Evolutionary conservation across 805 yeast species (phyloP).

Genomic region (Yamadazyma paraphyllophila): DNA sequence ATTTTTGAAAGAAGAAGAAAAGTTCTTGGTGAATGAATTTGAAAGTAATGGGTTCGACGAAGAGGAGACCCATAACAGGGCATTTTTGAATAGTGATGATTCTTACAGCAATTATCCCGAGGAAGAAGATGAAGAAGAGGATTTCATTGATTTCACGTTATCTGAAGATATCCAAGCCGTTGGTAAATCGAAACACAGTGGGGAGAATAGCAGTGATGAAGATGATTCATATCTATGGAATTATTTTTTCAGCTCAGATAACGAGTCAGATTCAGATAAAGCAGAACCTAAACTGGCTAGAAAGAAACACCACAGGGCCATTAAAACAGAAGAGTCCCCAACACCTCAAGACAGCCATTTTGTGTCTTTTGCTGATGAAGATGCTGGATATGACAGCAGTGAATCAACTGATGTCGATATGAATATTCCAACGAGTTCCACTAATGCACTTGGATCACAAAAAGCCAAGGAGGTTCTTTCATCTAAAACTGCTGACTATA

Average conservation of each 20-base stretch:
- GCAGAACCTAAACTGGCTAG: slow-evolving; percentile 11
- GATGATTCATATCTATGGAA: slow-evolving; percentile 76
- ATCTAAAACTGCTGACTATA: slow-evolving; percentile 75
- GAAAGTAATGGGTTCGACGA: slow-evolving; percentile 47
- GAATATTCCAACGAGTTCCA: slow-evolving; percentile 70
- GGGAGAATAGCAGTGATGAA: slow-evolving; percentile 39
- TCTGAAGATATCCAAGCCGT: slow-evolving; percentile 17
- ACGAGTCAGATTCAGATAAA: slow-evolving; percentile 23
- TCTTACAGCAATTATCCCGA: slow-evolving; percentile 10
- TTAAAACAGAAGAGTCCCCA: background rate
- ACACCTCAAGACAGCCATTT: background rate
- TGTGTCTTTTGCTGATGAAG: slow-evolving; percentile 14
- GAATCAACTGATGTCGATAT: slow-evolving; percentile 94
- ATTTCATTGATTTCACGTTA: slow-evolving; percentile 35
- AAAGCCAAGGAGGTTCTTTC: slow-evolving; percentile 93
- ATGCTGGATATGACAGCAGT: slow-evolving; percentile 55
- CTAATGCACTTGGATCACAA: slow-evolving; percentile 60
- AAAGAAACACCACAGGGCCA: slow-evolving; percentile 19
- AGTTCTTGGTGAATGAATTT: slow-evolving; percentile 44
- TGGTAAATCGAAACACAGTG: slow-evolving; percentile 1
- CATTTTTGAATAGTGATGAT: slow-evolving; percentile 17
- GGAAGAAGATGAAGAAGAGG: slow-evolving; percentile 39
- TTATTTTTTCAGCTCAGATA: slow-evolving; percentile 58
- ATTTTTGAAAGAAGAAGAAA: slow-evolving; percentile 44
- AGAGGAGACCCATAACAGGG: slow-evolving; percentile 23